A percentile compares a stretch with the other conserved stretches of the same genome.
These are phyloP conservation scores for Auricularia cornea DNA, from an alignment of 768 basidiomycete genomes.

Conservation along the genomic window DNA sequence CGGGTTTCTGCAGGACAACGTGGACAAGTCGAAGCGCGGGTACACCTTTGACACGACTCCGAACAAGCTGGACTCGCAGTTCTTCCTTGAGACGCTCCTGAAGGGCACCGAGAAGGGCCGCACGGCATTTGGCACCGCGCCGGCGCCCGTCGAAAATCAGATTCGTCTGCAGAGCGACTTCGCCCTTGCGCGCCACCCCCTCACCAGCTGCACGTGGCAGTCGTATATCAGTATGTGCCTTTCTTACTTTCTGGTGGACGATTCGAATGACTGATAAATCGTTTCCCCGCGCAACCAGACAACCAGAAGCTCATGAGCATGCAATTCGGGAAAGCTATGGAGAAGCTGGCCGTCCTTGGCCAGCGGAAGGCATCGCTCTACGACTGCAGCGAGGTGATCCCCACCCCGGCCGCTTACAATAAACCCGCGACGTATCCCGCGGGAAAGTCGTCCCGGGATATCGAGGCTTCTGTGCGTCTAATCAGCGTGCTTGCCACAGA, in stretches of 20 bases:
- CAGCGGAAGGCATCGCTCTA: background rate
- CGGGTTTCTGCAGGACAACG: background rate
- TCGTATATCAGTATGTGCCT: background rate
- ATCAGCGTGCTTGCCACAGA: background rate
- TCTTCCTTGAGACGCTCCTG: conserved; percentile 19
- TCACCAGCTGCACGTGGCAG: background rate
- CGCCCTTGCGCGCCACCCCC: background rate
- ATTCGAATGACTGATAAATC: too few species aligned
- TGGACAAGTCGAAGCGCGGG: background rate
- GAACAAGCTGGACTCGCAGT: conserved; percentile 34
- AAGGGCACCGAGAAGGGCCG: background rate
- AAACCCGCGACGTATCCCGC: background rate
- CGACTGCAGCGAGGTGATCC: background rate
- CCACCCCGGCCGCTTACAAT: background rate
- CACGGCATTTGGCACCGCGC: background rate
- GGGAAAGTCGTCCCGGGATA: background rate
- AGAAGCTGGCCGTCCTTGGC: background rate
- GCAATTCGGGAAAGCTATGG: background rate
- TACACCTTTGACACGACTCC: conserved; percentile 39
- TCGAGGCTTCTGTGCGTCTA: background rate
- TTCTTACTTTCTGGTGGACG: background rate
- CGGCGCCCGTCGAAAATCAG: background rate
- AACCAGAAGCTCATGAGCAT: background rate
- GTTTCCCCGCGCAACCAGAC: background rate
- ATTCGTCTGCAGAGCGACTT: background rate